Base-by-base conservation (phyloP, 371 early-diverging fungal genomes). In the Rozella allomycis region DNA sequence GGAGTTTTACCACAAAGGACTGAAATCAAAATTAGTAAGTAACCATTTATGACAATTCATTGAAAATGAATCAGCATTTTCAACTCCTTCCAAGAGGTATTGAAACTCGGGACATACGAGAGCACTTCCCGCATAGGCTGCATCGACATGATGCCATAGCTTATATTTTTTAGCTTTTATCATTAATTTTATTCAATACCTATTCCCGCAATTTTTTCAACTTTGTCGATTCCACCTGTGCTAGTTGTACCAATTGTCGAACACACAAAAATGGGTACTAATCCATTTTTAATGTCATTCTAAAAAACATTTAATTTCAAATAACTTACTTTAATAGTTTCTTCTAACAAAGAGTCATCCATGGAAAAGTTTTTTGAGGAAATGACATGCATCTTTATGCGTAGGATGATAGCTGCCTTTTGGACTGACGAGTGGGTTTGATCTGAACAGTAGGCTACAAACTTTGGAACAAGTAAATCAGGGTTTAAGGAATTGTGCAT, bases 1-100 rank as follows among this genome's bases (percentile, higher is more conserved):
- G n/a, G n/a, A n/a, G n/a, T 40, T 38, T 4, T 51, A 40, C 55
- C 54, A 67, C 42, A 67, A 30, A 14, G 52, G 45, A 4, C 57
- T 54, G 34, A 52, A 58, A 32, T 60, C 58, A 41, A 63, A 57
- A 30, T 52, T 61, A 4, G 54, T 51, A 26, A 62, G 40, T 46
- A 67, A 37, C 67, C 60, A 64, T 42, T 70, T 70, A 45, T 70
- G 70, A 17, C 53, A 40, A 31, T 71, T 70, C 31, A 67, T 19
- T 5, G n/a, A 43, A 35, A 64, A 67, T 14, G 67, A 67, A 33
- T 68, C 56, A 1, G 47, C 55, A 3, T 34, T 30, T 17, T 56
- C 46, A 12, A 43, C 38, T 2, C 68, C 72, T 0, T 19, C 37
- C 2, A 47, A 34, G 10, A 45, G 45, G 1, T 49, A 39, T 4